phyloP scores from a whole-genome alignment of 805 yeast genomes.

The Kodamaea nitidulidarum region DNA sequence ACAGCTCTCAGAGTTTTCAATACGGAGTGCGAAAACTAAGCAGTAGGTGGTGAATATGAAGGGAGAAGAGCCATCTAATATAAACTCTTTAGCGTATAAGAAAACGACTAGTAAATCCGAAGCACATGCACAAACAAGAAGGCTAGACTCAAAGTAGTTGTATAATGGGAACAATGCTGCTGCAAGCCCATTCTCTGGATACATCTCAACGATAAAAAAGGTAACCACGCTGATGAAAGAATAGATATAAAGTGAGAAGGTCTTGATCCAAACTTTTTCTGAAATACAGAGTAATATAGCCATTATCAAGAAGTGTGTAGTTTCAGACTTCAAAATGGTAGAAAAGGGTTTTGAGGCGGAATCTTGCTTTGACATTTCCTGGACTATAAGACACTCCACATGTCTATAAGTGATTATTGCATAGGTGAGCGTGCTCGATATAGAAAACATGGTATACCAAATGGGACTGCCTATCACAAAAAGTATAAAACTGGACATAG shows the following conservation, averaged over 20 bases:
- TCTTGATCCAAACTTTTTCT: slow-evolving; percentile 16
- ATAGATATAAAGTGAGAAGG: slow-evolving; percentile 25
- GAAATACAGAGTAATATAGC: slow-evolving; percentile 21
- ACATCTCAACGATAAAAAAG: slow-evolving; percentile 17
- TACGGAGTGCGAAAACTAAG: slow-evolving; percentile 11
- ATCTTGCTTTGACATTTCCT: background rate
- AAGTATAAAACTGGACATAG: slow-evolving; percentile 3
- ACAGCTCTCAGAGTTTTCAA: slow-evolving; percentile 14
- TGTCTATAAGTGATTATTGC: slow-evolving; percentile 19
- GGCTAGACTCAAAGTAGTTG: slow-evolving; percentile 15
- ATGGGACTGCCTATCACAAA: background rate
- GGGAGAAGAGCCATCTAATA: background rate
- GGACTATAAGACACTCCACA: background rate
- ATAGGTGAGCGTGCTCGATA: slow-evolving; percentile 16
- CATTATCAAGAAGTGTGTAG: slow-evolving; percentile 22
- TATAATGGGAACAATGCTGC: slow-evolving; percentile 15
- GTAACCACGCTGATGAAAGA: slow-evolving; percentile 25
- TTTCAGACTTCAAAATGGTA: slow-evolving; percentile 25
- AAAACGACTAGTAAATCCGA: slow-evolving; percentile 10
- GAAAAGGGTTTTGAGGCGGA: slow-evolving; percentile 16
- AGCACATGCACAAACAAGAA: slow-evolving; percentile 15
- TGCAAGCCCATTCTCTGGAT: slow-evolving; percentile 13
- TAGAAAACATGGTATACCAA: slow-evolving; percentile 12
- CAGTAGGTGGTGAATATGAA: slow-evolving; percentile 11
- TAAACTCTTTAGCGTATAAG: slow-evolving; percentile 12